phyloP scores from a whole-genome alignment of 2,329 filamentous ascomycete genomes.

The Fusarium newnesense region DNA sequence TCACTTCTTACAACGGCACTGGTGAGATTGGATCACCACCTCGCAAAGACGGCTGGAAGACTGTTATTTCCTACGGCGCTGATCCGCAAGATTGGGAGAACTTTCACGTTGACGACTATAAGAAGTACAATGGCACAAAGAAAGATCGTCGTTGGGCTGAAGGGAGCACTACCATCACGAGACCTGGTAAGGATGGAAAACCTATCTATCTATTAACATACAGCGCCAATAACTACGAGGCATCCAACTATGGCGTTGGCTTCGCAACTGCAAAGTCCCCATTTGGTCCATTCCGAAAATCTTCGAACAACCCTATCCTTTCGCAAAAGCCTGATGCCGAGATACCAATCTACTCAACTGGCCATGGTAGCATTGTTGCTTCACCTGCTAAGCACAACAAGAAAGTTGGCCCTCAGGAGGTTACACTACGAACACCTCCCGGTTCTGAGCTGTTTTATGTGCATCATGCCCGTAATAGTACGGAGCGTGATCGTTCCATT shows the following conservation, averaged over 20 bases:
- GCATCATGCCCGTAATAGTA: constrained; percentile 49
- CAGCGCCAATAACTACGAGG: constrained; percentile 49
- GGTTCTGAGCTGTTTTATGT: constrained; percentile 50
- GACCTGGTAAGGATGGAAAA: constrained; percentile 35
- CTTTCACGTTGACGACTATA: constrained; percentile 49
- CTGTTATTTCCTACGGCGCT: constrained; percentile 49
- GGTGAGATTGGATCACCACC: constrained; percentile 48
- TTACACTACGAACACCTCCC: constrained; percentile 43
- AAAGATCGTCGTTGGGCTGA: constrained; percentile 52
- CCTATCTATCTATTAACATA: constrained; percentile 44
- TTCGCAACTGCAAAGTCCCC: constrained; percentile 49
- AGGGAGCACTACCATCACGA: constrained; percentile 47
- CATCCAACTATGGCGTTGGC: constrained; percentile 51
- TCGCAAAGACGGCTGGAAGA: constrained; percentile 51
- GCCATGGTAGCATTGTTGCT: constrained; percentile 49
- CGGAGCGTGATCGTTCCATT: constrained; percentile 41
- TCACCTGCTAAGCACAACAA: constrained; percentile 40
- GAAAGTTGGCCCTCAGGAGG: constrained; percentile 46
- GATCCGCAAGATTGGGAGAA: constrained; percentile 52
- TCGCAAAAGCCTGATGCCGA: constrained; percentile 44
- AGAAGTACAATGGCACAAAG: constrained; percentile 47
- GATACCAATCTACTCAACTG: constrained; percentile 48
- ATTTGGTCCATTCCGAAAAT: constrained; percentile 48
- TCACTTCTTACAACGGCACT: constrained; percentile 49
- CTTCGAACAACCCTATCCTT: constrained; percentile 46